Conservation (phyloP, 805 yeast species). For the Komagataella mondaviorum region DNA sequence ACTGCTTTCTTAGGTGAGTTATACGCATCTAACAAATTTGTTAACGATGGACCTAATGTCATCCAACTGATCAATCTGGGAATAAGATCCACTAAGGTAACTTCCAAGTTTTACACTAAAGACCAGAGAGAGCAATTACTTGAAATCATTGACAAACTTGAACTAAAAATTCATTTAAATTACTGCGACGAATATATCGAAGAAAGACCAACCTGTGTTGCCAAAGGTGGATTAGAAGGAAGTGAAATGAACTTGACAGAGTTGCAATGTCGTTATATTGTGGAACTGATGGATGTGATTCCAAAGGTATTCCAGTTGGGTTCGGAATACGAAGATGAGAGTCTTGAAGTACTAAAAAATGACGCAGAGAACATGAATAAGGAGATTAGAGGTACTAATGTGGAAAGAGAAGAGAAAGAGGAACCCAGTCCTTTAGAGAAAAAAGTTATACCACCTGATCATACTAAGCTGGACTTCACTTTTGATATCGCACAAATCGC, state of each 20-base stretch:
- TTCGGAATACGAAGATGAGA: conserved; percentile 26
- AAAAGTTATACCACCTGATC: conserved; percentile 7
- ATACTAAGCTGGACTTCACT: conserved; percentile 26
- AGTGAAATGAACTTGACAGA: conserved; percentile 59
- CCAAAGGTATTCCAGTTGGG: conserved; percentile 36
- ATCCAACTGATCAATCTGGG: conserved; percentile 56
- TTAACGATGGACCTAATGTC: conserved; percentile 11
- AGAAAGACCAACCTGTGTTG: conserved; percentile 31
- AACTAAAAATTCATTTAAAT: conserved; percentile 45
- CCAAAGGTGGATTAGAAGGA: conserved; percentile 49
- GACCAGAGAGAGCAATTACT: conserved; percentile 33
- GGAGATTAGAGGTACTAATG: conserved; percentile 15
- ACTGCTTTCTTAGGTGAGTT: conserved; percentile 77
- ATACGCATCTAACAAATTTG: conserved; percentile 50
- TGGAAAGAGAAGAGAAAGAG: conserved; percentile 1
- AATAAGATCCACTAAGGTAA: conserved; percentile 54
- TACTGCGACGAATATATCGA: conserved; percentile 27
- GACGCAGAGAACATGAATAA: conserved; percentile 58
- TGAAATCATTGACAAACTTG: conserved; percentile 54
- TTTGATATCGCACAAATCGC: conserved; percentile 55
- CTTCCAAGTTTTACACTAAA: conserved; percentile 43
- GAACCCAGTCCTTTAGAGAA: conserved; percentile 3
- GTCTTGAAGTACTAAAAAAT: conserved; percentile 31
- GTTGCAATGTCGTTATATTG: conserved; percentile 46
- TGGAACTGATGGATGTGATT: conserved; percentile 40